Evolutionary conservation across 2,329 filamentous ascomycete species (phyloP).

Genomic region (Claviceps spartinae): DNA sequence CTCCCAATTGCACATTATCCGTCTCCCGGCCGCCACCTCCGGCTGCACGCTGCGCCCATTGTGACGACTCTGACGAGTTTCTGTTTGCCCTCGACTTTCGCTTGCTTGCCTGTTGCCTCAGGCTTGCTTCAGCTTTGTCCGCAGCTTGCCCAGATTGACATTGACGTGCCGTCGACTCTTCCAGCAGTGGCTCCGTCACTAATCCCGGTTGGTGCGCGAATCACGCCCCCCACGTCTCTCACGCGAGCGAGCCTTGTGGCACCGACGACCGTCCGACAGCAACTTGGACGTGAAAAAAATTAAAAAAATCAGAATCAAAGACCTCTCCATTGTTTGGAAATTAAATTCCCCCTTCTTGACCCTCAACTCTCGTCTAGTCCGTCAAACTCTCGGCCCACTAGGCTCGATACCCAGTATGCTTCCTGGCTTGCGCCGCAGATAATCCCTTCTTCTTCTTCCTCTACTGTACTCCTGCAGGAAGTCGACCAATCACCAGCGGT

Average conservation of each 20-base stretch:
- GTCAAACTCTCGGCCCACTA: not conserved
- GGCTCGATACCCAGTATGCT: slow-evolving; percentile 13
- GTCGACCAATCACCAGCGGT: no score
- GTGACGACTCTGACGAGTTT: no score
- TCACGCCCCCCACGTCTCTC: slow-evolving; percentile 1
- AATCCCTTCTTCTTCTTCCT: slow-evolving; percentile 11
- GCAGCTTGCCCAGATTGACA: not conserved
- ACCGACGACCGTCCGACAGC: not conserved
- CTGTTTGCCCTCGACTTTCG: no score
- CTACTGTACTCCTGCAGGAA: slow-evolving; percentile 11
- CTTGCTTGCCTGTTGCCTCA: no score
- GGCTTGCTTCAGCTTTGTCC: no score
- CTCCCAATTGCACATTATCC: not conserved
- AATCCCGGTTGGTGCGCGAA: slow-evolving; percentile 4
- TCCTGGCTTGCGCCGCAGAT: slow-evolving; percentile 11
- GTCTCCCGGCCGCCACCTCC: not conserved
- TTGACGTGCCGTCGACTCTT: not conserved
- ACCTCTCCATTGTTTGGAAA: not conserved
- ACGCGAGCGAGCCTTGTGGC: not conserved
- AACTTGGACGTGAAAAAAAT: not conserved
- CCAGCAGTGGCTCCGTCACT: not conserved
- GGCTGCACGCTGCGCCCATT: not conserved
- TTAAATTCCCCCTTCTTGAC: not conserved
- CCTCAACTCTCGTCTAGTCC: not conserved
- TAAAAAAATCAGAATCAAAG: not conserved